A percentile compares a stretch with the other conserved stretches of the same genome.
phyloP scores from a whole-genome alignment of 768 basidiomycete genomes.

The Phylloporus sp. region DNA sequence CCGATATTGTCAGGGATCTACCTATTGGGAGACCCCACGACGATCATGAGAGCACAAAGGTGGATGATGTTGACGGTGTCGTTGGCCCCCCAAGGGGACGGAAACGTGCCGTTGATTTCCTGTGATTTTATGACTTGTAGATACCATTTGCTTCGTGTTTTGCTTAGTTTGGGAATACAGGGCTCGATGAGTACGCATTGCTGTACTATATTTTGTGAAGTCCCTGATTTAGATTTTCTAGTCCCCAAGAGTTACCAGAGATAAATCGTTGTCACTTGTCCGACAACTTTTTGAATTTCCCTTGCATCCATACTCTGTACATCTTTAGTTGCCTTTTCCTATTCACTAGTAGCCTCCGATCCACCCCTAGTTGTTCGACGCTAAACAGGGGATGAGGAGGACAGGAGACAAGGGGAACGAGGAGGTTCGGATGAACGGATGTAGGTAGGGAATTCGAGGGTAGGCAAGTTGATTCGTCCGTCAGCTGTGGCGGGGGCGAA shows the following conservation, averaged over 20 bases:
- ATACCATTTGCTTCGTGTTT: not conserved
- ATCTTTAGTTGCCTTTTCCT: constrained; percentile 93
- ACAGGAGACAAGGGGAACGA: constrained; percentile 16
- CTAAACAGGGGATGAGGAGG: constrained; percentile 62
- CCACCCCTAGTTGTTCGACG: constrained; percentile 84
- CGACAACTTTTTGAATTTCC: constrained; percentile 58
- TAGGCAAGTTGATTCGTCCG: not conserved
- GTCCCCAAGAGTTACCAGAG: not conserved
- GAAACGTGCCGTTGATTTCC: constrained; percentile 71
- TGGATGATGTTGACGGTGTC: constrained; percentile 16
- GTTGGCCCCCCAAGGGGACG: constrained; percentile 38
- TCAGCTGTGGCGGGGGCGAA: not conserved
- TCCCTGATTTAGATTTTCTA: not conserved
- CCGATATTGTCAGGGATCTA: constrained; percentile 43
- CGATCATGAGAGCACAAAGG: not conserved
- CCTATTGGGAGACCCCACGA: constrained; percentile 11
- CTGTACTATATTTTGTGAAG: not conserved
- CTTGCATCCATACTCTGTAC: constrained; percentile 97
- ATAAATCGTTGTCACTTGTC: not conserved
- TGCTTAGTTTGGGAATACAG: not conserved
- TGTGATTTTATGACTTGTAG: constrained; percentile 38
- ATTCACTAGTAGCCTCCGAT: constrained; percentile 87
- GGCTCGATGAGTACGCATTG: not conserved
- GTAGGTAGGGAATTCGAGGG: not conserved
- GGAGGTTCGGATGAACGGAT: constrained; percentile 36